Percentiles rank a stretch among this genome's conserved stretches.
These are phyloP conservation scores for Pleurotus cornucopiae DNA, from an alignment of 768 basidiomycete genomes.

Conservation along the genomic window DNA sequence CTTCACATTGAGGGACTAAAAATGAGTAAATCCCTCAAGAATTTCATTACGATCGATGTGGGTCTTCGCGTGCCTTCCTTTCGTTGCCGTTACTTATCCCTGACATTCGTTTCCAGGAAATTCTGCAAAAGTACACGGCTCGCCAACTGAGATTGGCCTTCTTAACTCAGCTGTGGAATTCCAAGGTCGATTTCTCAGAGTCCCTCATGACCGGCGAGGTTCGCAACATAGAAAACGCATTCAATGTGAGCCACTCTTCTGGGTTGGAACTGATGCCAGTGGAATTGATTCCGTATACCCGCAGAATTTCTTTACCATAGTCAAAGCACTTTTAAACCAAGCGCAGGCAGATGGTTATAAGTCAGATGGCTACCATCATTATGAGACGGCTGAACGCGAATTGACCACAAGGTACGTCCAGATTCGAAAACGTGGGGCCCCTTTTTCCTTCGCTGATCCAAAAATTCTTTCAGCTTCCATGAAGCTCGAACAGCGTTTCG, in stretches of 20 bases:
- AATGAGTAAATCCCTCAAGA: constrained; percentile 99
- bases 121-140: constrained; percentile 75
- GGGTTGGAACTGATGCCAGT: not conserved
- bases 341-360: constrained; percentile 39
- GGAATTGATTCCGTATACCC: constrained; percentile 8
- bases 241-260: constrained; percentile 62
- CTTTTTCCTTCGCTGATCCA: not conserved
- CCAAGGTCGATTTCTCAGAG: constrained; percentile 92
- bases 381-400: constrained; percentile 63
- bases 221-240: constrained; percentile 70
- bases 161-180: constrained; percentile 86
- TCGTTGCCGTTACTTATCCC: constrained; percentile 4
- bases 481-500: constrained; percentile 77
- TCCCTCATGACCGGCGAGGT: constrained; percentile 88
- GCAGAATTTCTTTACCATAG: constrained; percentile 91
- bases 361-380: constrained; percentile 63
- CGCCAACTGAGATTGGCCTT: constrained; percentile 91
- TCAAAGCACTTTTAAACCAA: constrained; percentile 74
- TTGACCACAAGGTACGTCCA: constrained; percentile 55
- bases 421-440: constrained; percentile 1
- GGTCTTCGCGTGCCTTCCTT: constrained; percentile 20
- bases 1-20: constrained; percentile 97
- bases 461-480: constrained; percentile 49
- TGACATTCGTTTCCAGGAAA: constrained; percentile 53
- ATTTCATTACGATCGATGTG: constrained; percentile 96